These are phyloP conservation scores for Aspergillus sojae DNA, from an alignment of 2,329 filamentous ascomycete species.

Conservation along the genomic window DNA sequence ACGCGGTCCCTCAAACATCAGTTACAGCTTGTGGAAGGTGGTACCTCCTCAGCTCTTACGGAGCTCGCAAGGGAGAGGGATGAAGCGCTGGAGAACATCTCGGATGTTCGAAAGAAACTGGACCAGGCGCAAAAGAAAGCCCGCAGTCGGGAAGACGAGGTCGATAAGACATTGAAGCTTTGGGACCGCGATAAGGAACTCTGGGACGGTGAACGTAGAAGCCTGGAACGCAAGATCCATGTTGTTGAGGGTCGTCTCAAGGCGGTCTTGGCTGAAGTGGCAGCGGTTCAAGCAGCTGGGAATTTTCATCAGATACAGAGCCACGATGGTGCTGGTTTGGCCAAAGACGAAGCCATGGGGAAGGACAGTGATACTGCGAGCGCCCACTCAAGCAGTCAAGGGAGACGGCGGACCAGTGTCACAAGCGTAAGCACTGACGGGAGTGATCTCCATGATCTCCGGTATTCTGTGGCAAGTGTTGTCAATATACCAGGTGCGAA, in stretches of 20 bases:
- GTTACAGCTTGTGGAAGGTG: conserved; percentile 81
- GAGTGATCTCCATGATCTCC: conserved; percentile 58
- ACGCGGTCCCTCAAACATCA: conserved; percentile 80
- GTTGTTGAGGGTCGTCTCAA: conserved; percentile 87
- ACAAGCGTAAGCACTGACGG: conserved; percentile 56
- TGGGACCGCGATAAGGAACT: conserved; percentile 82
- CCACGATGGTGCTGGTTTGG: conserved; percentile 61
- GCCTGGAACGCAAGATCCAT: conserved; percentile 81
- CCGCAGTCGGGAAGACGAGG: conserved; percentile 79
- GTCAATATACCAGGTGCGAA: conserved; percentile 58
- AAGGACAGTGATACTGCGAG: conserved; percentile 70
- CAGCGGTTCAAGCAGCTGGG: conserved; percentile 40
- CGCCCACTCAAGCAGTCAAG: conserved; percentile 68
- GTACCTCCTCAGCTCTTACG: conserved; percentile 80
- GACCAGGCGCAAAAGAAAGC: conserved; percentile 77
- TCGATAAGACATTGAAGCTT: conserved; percentile 72
- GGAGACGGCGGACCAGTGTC: conserved; percentile 61
- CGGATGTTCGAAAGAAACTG: conserved; percentile 75
- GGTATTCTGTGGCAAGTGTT: conserved; percentile 71
- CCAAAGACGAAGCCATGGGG: conserved; percentile 48
- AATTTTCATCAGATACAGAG: conserved; percentile 46
- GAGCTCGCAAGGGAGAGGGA: conserved; percentile 86
- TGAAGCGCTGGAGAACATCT: conserved; percentile 71
- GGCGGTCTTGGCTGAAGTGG: conserved; percentile 81
- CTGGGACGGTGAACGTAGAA: conserved; percentile 83